Base-by-base conservation (phyloP, 2,329 filamentous ascomycete genomes). In the Arachnomyces sp. region DNA sequence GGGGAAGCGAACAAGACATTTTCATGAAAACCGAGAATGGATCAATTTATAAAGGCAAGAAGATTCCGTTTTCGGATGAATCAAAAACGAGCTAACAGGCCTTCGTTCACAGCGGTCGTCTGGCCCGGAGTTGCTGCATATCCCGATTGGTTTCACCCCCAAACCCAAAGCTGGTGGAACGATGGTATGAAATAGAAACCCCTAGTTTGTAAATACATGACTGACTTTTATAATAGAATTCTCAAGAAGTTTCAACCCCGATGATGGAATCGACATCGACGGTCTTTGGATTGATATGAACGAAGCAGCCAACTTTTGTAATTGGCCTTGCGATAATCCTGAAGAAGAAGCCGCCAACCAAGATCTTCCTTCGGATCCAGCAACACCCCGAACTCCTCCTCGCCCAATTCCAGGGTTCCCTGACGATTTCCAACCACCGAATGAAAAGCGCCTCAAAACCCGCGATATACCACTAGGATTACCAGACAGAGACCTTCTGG, bases 201-300 rank as follows among this genome's bases (percentile, higher is more conserved):
- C 9, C 5, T 5, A 5, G 21, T 25, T 25, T 25, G 9, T 25
- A 25, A 25, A 5, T 25, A 25, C 21, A 5, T 25, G 9, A 25
- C 21, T 25, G 9, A 25, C 21, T 25, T 25, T 9, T 25, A 25
- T 25, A n/a, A n/a, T n/a, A 25, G 21, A 89, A 54, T 82, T 90
- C 50, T 59, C 55, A 0, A 58, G 54, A 1, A 86, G 86, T 65
- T 88, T 89, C 63, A 60, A 72, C 44, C 61, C 73, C 0, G 67
- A 78, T 0, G 71, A 63, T 2, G 85, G 84, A 21, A 71, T 90
- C 12, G 77, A 89, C 48, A 82, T 90, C 36, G 85, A 90, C 45
- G 85, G 75, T 1, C 67, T 90, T 1, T 89, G 84, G 81, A 85
- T 86, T 48, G 83, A 86, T 50, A 77, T 83, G 74, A 79, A 78